Percentiles rank a stretch among this genome's conserved stretches.
Evolutionary conservation across 2,329 filamentous ascomycete genomes (phyloP).

Genomic region (Xylaria sp.): DNA sequence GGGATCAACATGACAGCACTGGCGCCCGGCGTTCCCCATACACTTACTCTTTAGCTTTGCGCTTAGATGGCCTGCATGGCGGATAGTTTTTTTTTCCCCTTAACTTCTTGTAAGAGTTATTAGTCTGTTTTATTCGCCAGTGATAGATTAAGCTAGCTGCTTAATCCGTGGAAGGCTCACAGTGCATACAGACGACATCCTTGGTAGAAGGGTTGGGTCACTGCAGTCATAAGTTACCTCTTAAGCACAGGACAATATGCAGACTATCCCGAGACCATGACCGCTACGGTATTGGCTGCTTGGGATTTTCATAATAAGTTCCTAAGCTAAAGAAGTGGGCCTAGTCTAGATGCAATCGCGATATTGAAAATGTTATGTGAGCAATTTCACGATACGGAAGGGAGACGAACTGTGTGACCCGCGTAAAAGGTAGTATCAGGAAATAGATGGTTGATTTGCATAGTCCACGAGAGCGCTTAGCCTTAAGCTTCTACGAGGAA

Average conservation of each 20-base stretch:
- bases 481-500: background rate
- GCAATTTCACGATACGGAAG: background rate
- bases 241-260: slow-evolving; percentile 14
- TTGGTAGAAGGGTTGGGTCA: slow-evolving; percentile 4
- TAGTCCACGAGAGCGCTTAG: background rate
- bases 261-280: background rate
- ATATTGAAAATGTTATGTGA: background rate
- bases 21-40: slow-evolving; percentile 38
- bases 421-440: background rate
- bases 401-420: too few species aligned
- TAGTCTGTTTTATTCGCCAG: background rate
- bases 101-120: slow-evolving; percentile 23
- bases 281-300: background rate
- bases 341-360: background rate
- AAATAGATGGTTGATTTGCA: background rate
- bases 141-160: slow-evolving; percentile 1
- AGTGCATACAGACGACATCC: background rate
- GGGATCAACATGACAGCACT: slow-evolving; percentile 37
- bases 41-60: slow-evolving; percentile 29
- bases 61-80: slow-evolving; percentile 28
- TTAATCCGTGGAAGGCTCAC: slow-evolving; percentile 1
- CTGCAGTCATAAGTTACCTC: slow-evolving; percentile 8
- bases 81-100: background rate
- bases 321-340: background rate
- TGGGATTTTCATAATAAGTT: background rate